Conservation (phyloP, 83 land plant species). For the Picea abies region DNA sequence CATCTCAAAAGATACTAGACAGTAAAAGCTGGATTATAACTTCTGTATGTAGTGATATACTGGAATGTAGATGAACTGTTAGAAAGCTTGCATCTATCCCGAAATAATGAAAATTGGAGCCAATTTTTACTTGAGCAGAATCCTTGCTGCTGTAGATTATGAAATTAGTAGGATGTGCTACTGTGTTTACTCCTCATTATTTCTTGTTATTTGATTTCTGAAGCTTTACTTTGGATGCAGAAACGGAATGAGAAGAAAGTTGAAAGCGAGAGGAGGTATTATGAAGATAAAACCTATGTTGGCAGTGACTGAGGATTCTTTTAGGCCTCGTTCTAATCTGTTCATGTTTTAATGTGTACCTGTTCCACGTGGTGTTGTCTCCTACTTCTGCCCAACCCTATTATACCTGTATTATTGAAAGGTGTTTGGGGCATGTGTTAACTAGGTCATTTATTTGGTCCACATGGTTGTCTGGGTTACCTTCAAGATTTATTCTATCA, state of each 20-base stretch:
- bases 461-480: not conserved
- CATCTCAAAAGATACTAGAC: not conserved
- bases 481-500: not conserved
- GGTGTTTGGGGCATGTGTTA: not conserved
- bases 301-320: slow-evolving; percentile 48
- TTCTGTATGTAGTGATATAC: not conserved
- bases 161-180: not conserved
- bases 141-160: not conserved
- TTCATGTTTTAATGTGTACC: not conserved
- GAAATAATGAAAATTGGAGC: not conserved
- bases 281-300: slow-evolving; percentile 58
- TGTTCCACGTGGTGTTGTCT: not conserved
- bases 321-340: not conserved
- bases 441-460: not conserved
- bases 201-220: not conserved
- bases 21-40: not conserved
- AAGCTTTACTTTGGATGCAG: slow-evolving; percentile 36
- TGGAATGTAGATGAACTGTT: not conserved
- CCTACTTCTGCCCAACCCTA: not conserved
- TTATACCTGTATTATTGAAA: not conserved
- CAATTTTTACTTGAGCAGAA: not conserved
- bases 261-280: slow-evolving; percentile 70
- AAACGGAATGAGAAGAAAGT: slow-evolving; percentile 72
- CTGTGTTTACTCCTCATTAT: not conserved
- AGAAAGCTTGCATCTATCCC: not conserved